These are phyloP conservation scores for Candida ortonii DNA, from an alignment of 805 yeast genomes.

Conservation along the genomic window DNA sequence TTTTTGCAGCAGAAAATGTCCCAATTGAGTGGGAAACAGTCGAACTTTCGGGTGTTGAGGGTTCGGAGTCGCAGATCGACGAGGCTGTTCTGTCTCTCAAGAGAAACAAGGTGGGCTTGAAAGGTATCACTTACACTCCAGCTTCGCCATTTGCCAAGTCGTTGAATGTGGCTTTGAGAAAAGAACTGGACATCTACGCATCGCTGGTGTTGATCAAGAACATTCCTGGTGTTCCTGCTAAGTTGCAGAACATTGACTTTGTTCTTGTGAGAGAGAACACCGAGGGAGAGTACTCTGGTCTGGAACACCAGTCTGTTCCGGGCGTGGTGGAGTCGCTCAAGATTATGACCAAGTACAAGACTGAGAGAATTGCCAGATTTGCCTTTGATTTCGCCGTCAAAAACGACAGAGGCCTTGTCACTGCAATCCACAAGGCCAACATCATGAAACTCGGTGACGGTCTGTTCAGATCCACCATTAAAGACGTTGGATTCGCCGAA, in stretches of 20 bases:
- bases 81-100: constrained; percentile 88
- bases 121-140: constrained; percentile 94
- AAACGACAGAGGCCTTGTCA: constrained; percentile 87
- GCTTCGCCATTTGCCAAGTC: constrained; percentile 75
- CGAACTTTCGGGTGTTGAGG: constrained; percentile 59
- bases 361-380: constrained; percentile 96
- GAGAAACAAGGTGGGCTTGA: constrained; percentile 95
- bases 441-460: constrained; percentile 99
- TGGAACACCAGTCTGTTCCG: constrained; percentile 95
- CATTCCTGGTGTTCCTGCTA: constrained; percentile 90
- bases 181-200: constrained; percentile 93
- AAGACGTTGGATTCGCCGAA: constrained; percentile 79
- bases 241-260: constrained; percentile 83
- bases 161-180: constrained; percentile 93
- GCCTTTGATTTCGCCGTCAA: constrained; percentile 94
- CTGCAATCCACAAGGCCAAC: constrained; percentile 98
- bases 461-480: constrained; percentile 89
- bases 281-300: constrained; percentile 98
- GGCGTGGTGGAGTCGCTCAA: constrained; percentile 97
- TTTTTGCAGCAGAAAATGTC: constrained; percentile 80
- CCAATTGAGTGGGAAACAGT: constrained; percentile 93
- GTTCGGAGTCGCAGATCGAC: constrained; percentile 51
- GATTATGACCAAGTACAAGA: constrained; percentile 89
- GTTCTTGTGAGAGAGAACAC: constrained; percentile 98
- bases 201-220: constrained; percentile 91